These are phyloP conservation scores for Cicer chorassanicum DNA, from an alignment of 306 rosid genomes.

Conservation along the genomic window DNA sequence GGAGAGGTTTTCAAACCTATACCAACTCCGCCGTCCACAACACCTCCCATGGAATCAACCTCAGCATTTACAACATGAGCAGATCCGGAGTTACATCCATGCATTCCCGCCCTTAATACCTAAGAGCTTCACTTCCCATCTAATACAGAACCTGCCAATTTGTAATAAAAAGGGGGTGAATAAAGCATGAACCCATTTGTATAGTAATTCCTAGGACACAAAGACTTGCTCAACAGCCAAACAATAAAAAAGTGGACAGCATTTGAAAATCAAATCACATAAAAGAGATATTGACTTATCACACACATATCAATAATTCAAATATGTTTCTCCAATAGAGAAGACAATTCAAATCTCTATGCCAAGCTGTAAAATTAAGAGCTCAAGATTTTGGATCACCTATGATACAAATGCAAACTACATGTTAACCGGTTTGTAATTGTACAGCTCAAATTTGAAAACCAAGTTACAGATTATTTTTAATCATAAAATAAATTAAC, in stretches of 20 bases:
- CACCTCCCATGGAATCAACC: conserved; percentile 99
- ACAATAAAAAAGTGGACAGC: conserved; percentile 29
- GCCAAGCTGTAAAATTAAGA: conserved; percentile 6
- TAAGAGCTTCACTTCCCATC: conserved; percentile 64
- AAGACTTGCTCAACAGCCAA: conserved; percentile 2
- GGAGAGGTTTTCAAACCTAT: conserved; percentile 96
- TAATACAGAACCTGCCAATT: conserved; percentile 47
- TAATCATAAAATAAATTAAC: conserved; percentile 2
- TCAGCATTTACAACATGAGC: conserved; percentile 97
- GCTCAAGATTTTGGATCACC: conserved; percentile 13
- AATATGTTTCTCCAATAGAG: neutral
- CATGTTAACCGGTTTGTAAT: neutral
- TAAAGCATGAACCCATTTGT: conserved; percentile 23
- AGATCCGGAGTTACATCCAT: conserved; percentile 82
- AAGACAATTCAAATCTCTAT: neutral
- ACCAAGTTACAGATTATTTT: conserved; percentile 19
- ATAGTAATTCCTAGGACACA: conserved; percentile 25
- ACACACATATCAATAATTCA: conserved; percentile 10
- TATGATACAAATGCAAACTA: conserved; percentile 9
- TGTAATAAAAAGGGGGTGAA: conserved; percentile 28
- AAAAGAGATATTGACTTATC: neutral
- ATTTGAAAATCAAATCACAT: conserved; percentile 19
- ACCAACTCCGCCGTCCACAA: conserved; percentile 95
- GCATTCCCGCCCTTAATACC: conserved; percentile 76
- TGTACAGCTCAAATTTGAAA: neutral